These are phyloP conservation scores for Globisporangium middletonii DNA, from an alignment of 352 stramenopile genomes.

Conservation along the genomic window DNA sequence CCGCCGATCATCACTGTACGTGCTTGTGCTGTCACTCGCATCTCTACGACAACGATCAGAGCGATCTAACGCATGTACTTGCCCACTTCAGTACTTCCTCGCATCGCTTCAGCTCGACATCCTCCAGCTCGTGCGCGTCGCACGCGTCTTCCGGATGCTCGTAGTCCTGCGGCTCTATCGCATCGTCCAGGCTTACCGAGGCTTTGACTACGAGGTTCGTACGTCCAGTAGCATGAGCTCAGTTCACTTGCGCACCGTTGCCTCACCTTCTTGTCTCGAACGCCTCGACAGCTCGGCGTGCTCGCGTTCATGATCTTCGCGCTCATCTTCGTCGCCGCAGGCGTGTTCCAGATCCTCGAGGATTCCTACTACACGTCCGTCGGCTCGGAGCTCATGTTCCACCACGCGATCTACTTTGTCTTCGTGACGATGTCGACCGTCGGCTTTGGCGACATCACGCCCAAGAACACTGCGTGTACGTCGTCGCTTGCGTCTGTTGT, in stretches of 20 bases:
- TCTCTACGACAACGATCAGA: too few relatives aligned
- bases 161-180: slow-evolving; percentile 51
- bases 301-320: slow-evolving; percentile 51
- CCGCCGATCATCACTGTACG: slow-evolving; percentile 34
- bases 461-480: slow-evolving; percentile 35
- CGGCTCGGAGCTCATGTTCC: slow-evolving; percentile 33
- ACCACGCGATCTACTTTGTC: slow-evolving; percentile 63
- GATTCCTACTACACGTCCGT: slow-evolving; percentile 43
- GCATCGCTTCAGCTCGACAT: slow-evolving; percentile 26
- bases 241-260: background rate
- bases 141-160: slow-evolving; percentile 54
- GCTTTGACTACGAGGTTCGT: slow-evolving; percentile 54
- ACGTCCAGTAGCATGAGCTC: too few relatives aligned
- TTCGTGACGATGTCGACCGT: slow-evolving; percentile 63
- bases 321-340: slow-evolving; percentile 51
- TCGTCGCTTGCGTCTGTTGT: background rate
- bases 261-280: background rate
- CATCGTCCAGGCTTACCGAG: slow-evolving; percentile 42
- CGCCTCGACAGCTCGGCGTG: slow-evolving; percentile 25
- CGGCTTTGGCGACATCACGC: slow-evolving; percentile 55
- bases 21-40: background rate
- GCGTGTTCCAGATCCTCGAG: slow-evolving; percentile 51
- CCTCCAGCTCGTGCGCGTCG: slow-evolving; percentile 41
- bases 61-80: too few relatives aligned
- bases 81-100: slow-evolving; percentile 33